Conservation (phyloP, 2,329 filamentous ascomycete species). For the Penicillium capsulatum region DNA sequence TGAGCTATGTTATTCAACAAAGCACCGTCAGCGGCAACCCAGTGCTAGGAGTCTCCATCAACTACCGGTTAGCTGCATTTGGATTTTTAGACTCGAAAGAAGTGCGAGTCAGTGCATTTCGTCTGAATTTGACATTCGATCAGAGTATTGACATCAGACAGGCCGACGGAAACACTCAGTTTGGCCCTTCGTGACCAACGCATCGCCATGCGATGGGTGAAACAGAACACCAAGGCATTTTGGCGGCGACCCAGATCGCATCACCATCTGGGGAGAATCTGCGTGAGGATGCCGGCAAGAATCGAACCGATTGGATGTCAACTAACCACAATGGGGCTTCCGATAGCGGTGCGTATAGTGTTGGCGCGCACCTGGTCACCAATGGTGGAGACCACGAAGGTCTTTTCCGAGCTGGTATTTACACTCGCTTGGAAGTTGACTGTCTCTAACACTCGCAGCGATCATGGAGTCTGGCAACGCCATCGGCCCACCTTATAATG, state of each 20-base stretch:
- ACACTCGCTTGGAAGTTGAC: background rate
- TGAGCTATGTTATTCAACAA: slow-evolving; percentile 31
- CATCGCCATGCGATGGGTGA: slow-evolving; percentile 36
- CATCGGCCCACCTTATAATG: slow-evolving; percentile 31
- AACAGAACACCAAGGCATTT: slow-evolving; percentile 34
- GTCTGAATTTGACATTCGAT: no score
- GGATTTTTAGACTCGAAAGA: slow-evolving; percentile 32
- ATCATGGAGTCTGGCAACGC: slow-evolving; percentile 34
- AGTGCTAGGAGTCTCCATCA: slow-evolving; percentile 31
- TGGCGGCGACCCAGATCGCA: slow-evolving; percentile 29
- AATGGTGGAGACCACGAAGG: slow-evolving; percentile 30
- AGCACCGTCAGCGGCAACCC: slow-evolving; percentile 27
- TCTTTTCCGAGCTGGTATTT: slow-evolving; percentile 29
- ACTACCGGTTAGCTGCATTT: slow-evolving; percentile 30
- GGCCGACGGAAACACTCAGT: slow-evolving; percentile 29
- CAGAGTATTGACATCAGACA: no score
- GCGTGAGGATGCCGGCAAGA: slow-evolving; percentile 28
- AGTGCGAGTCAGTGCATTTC: slow-evolving; percentile 26
- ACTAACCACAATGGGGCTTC: background rate
- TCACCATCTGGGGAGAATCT: slow-evolving; percentile 39
- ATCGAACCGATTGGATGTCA: background rate
- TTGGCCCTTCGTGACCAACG: slow-evolving; percentile 33
- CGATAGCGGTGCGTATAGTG: slow-evolving; percentile 29
- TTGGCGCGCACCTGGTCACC: slow-evolving; percentile 29
- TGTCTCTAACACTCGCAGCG: slow-evolving; percentile 12